Percentiles rank a stretch among this genome's conserved stretches.
Conservation (phyloP, 1,284 basidiomycete species). For the Sanghuangporus baumii region DNA sequence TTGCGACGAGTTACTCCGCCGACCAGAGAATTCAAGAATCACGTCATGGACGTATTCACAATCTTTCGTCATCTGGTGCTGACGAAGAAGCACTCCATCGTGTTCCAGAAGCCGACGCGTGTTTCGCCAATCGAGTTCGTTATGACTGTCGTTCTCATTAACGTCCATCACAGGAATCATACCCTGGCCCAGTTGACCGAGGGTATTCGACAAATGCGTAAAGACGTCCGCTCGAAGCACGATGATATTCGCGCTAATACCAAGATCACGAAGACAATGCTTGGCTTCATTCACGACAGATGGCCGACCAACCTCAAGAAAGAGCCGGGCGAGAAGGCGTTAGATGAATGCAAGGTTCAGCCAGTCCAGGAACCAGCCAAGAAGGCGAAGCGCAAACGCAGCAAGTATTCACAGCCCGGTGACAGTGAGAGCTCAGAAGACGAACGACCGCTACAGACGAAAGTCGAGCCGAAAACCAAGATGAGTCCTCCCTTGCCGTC, state of each 20-base stretch:
- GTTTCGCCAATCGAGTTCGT: constrained; percentile 72
- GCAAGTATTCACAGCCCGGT: not conserved
- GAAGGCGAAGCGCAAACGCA: not conserved
- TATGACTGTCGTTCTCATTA: constrained; percentile 40
- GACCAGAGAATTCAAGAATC: constrained; percentile 37
- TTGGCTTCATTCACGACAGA: constrained; percentile 40
- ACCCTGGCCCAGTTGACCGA: constrained; percentile 39
- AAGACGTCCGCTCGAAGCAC: constrained; percentile 44
- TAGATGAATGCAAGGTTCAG: not conserved
- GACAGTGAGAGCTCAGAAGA: constrained; percentile 7
- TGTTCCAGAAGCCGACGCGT: constrained; percentile 44
- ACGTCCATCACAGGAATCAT: constrained; percentile 44
- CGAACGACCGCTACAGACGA: not conserved
- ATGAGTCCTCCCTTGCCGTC: not conserved
- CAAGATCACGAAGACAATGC: constrained; percentile 46
- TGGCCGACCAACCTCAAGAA: constrained; percentile 6
- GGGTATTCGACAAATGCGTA: constrained; percentile 49
- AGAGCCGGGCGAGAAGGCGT: not conserved
- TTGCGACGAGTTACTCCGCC: constrained; percentile 42
- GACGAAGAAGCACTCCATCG: constrained; percentile 31
- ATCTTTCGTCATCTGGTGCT: constrained; percentile 50
- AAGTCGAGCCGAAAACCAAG: not conserved
- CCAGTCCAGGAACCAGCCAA: not conserved
- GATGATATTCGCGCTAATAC: constrained; percentile 57
- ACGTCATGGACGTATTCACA: constrained; percentile 44